These are phyloP conservation scores for Actinomortierella wolfii DNA, from an alignment of 371 early-diverging fungal genomes.

Conservation along the genomic window DNA sequence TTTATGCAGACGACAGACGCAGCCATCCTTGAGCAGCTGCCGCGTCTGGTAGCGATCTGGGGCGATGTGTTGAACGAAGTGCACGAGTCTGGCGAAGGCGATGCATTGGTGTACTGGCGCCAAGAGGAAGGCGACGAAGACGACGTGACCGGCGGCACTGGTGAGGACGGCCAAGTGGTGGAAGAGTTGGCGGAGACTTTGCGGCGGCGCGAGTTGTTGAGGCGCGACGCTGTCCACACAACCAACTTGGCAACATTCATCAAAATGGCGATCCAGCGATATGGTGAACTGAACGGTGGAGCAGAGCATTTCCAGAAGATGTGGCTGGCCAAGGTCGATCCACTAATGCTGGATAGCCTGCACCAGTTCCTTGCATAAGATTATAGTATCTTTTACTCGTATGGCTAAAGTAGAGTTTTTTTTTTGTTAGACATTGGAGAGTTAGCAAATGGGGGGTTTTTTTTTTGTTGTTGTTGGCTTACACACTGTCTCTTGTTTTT, in stretches of 20 bases:
- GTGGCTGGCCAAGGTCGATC: conserved; percentile 57
- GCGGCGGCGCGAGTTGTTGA: conserved; percentile 48
- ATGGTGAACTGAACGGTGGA: conserved; percentile 52
- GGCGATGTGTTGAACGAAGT: conserved; percentile 69
- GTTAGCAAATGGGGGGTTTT: too few species aligned
- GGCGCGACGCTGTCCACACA: conserved; percentile 62
- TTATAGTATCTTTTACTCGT: too few species aligned
- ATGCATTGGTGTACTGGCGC: conserved; percentile 68
- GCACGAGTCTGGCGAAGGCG: conserved; percentile 61
- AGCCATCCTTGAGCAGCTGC: conserved; percentile 49
- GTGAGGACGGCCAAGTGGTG: conserved; percentile 42
- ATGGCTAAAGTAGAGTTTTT: too few species aligned
- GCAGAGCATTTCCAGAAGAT: conserved; percentile 46
- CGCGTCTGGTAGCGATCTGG: conserved; percentile 65
- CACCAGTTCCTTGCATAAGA: conserved; percentile 25
- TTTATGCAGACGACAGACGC: conserved; percentile 62
- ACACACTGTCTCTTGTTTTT: too few species aligned
- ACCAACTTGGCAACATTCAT: conserved; percentile 57
- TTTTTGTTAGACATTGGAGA: too few species aligned
- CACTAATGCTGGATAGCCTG: conserved; percentile 52
- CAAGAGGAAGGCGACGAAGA: conserved; percentile 67
- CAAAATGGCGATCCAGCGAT: conserved; percentile 50
- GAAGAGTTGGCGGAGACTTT: conserved; percentile 16
- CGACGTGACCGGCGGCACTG: conserved; percentile 55
- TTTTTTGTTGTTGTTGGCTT: too few species aligned